These are phyloP conservation scores for Fusarium sp. DNA, from an alignment of 2,329 filamentous ascomycete genomes.

Conservation along the genomic window DNA sequence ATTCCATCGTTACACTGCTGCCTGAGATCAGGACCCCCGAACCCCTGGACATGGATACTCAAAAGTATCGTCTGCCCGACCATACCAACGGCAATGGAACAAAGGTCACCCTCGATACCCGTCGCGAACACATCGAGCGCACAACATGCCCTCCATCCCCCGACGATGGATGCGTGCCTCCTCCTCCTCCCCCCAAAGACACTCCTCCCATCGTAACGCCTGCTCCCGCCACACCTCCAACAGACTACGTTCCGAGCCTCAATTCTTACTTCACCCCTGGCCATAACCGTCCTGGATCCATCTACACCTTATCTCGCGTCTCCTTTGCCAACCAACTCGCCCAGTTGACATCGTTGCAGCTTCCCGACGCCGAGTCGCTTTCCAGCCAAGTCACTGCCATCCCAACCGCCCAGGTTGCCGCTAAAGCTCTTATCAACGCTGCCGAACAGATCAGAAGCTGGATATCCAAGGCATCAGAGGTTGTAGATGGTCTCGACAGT, in stretches of 20 bases:
- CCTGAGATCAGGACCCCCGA: conserved; percentile 64
- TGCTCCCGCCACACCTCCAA: conserved; percentile 46
- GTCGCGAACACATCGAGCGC: conserved; percentile 68
- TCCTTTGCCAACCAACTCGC: conserved; percentile 95
- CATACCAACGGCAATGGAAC: conserved; percentile 76
- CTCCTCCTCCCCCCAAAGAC: conserved; percentile 54
- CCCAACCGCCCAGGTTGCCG: conserved; percentile 84
- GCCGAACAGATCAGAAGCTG: conserved; percentile 93
- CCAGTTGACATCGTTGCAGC: conserved; percentile 88
- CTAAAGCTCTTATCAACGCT: conserved; percentile 84
- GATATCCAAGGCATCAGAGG: conserved; percentile 92
- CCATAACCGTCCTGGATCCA: conserved; percentile 80
- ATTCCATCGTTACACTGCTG: conserved; percentile 50
- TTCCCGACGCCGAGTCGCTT: conserved; percentile 87
- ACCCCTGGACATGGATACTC: conserved; percentile 74
- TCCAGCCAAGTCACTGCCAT: conserved; percentile 87
- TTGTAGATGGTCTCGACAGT: conserved; percentile 88
- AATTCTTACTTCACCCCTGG: conserved; percentile 76
- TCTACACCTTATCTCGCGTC: conserved; percentile 91
- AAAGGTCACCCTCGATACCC: conserved; percentile 69
- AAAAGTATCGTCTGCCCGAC: conserved; percentile 81
- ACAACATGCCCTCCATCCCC: conserved; percentile 55
- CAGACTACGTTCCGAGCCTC: conserved; percentile 63
- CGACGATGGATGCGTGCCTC: conserved; percentile 52
- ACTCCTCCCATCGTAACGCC: conserved; percentile 51